Base-by-base conservation (phyloP, 371 early-diverging fungal species). In the Mortierella sp. region DNA sequence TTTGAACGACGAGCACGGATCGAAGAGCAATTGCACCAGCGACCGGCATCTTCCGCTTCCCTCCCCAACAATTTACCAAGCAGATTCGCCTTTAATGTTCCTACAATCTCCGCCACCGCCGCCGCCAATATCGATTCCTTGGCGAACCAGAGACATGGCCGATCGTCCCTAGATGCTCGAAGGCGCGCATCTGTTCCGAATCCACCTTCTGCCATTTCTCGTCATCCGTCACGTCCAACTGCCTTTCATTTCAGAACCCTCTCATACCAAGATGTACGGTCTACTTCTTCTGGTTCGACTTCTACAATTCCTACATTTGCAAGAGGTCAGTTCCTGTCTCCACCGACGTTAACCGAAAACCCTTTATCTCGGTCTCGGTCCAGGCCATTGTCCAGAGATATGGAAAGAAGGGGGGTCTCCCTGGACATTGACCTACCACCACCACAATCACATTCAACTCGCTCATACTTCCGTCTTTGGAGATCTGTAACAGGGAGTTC, bases 1-100 rank as follows among this genome's bases (percentile, higher is more conserved):
- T 70, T 70, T 63, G 70, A 70, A 52, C 43, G 70, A 26, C 63
- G 70, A 37, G 63, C 40, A n/a, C 16, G 47, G 24, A 51, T 49
- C 14, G 35, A 20, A 10, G 28, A 62, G 40, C 63, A 37, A 22
- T 30, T 18, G 49, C 51, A 62, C 55, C 70, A 62, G 5, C 70
- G 49, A 8, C 54, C 43, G 3, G 22, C 39, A 52, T 62, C 62
- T 1, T 40, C 70, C 28, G 35, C 40, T 9, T 69, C 62, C 35
- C 64, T 45, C 28, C 64, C 59, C 11, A 43, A 32, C 30, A 70
- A 24, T 30, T 43, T 54, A 18, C 40, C 32, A 18, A 55, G n/a
- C 26, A 16, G 40, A 20, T 26, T 12, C 59, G 20, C 18, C 59
- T 55, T 28, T 39, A 40, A n/a, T 32, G 18, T 63, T 4, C 9